phyloP scores from a whole-genome alignment of 2,329 filamentous ascomycete genomes.

The Ophiostoma sp. region DNA sequence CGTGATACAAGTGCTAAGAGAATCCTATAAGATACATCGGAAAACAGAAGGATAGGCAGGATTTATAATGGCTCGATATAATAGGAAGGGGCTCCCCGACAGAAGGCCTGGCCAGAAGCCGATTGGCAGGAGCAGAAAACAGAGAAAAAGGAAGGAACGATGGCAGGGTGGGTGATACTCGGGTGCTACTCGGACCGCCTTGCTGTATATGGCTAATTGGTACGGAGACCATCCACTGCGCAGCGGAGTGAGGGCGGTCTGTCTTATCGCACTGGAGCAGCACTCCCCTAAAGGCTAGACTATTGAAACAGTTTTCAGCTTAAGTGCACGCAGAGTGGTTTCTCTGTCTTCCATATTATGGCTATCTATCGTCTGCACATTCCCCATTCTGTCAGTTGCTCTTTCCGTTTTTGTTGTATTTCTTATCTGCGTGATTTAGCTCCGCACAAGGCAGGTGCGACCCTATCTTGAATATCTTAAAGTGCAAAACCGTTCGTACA shows the following conservation, averaged over 20 bases:
- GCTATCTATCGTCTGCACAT: neutral
- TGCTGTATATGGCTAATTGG: slow-evolving; percentile 20
- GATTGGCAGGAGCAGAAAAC: neutral
- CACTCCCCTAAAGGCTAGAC: neutral
- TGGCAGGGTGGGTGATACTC: no score
- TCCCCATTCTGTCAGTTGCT: neutral
- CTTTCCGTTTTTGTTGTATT: neutral
- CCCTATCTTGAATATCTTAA: no score
- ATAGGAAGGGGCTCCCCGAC: neutral
- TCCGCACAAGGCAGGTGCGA: slow-evolving; percentile 2
- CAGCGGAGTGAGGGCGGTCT: neutral
- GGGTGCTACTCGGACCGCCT: slow-evolving; percentile 11
- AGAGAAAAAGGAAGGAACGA: neutral
- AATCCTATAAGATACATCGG: no score
- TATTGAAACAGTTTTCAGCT: neutral
- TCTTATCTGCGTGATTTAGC: slow-evolving; percentile 11
- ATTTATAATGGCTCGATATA: neutral
- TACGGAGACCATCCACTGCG: slow-evolving; percentile 7
- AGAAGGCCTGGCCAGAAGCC: neutral
- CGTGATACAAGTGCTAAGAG: no score
- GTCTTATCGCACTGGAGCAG: slow-evolving; percentile 2
- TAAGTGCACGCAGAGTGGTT: no score
- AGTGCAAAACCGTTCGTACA: no score
- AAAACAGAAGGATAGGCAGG: no score
- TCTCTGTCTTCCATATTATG: no score